Conservation (phyloP, 2,329 filamentous ascomycete species). For the Pseudogymnoascus sp. region DNA sequence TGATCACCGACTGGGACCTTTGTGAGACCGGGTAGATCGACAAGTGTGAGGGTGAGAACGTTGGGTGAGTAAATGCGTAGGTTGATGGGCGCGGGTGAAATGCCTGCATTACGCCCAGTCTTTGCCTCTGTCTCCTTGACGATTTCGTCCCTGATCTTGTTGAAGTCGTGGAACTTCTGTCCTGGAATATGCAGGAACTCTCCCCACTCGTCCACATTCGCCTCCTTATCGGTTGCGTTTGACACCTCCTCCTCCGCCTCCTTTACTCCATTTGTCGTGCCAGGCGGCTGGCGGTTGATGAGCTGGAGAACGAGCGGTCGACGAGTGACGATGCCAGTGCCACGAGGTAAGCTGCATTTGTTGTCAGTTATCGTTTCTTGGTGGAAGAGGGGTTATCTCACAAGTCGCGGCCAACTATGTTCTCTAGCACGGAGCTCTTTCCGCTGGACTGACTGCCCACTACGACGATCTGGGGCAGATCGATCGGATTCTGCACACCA, state of each 20-base stretch:
- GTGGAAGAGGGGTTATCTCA: slow-evolving; percentile 42
- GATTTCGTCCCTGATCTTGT: slow-evolving; percentile 97
- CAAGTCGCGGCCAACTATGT: slow-evolving; percentile 98
- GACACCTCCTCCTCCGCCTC: slow-evolving; percentile 54
- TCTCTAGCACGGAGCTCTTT: slow-evolving; percentile 98
- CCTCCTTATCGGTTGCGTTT: slow-evolving; percentile 68
- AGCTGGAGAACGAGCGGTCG: slow-evolving; percentile 94
- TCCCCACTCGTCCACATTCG: slow-evolving; percentile 94
- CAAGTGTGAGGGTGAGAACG: slow-evolving; percentile 90
- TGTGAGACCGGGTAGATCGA: slow-evolving; percentile 92
- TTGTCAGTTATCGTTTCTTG: slow-evolving; percentile 19
- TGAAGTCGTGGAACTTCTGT: slow-evolving; percentile 96
- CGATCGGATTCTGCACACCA: slow-evolving; percentile 98
- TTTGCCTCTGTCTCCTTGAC: slow-evolving; percentile 93
- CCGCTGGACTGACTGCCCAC: slow-evolving; percentile 98
- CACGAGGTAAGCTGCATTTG: slow-evolving; percentile 72
- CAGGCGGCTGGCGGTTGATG: slow-evolving; percentile 70
- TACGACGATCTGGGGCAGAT: slow-evolving; percentile 94
- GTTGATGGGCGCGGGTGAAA: slow-evolving; percentile 95
- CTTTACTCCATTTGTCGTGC: slow-evolving; percentile 62
- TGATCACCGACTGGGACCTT: slow-evolving; percentile 96
- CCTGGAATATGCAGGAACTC: slow-evolving; percentile 97
- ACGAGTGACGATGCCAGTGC: slow-evolving; percentile 93
- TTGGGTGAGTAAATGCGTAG: slow-evolving; percentile 97
- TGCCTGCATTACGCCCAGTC: slow-evolving; percentile 91